phyloP scores from a whole-genome alignment of 345 rosid species.

The Viola odorata region DNA sequence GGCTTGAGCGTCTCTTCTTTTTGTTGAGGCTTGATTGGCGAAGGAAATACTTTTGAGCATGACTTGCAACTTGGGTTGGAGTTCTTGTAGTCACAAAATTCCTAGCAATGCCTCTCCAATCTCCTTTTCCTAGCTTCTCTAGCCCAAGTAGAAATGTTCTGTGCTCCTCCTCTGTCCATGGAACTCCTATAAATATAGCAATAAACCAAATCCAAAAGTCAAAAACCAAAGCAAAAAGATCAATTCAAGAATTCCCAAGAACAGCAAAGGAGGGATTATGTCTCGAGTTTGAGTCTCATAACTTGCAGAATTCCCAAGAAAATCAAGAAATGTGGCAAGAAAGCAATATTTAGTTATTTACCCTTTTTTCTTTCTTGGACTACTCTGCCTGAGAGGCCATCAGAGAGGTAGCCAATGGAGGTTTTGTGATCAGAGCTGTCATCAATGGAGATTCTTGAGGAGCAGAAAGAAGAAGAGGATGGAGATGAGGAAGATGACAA shows the following conservation, averaged over 20 bases:
- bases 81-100: constrained; percentile 58
- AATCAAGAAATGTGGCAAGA: background rate
- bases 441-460: constrained; percentile 28
- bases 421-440: constrained; percentile 26
- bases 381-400: constrained; percentile 25
- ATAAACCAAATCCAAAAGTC: background rate
- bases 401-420: constrained; percentile 36
- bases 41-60: constrained; percentile 69
- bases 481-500: constrained; percentile 28
- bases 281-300: background rate
- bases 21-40: constrained; percentile 40
- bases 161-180: constrained; percentile 78
- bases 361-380: constrained; percentile 48
- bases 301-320: background rate
- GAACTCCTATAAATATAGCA: constrained; percentile 32
- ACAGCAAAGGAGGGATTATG: background rate
- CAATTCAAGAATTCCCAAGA: background rate
- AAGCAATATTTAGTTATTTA: constrained; percentile 2
- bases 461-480: constrained; percentile 30
- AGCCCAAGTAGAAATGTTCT: constrained; percentile 44
- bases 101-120: constrained; percentile 70
- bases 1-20: constrained; percentile 60
- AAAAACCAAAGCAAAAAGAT: background rate
- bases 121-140: constrained; percentile 62
- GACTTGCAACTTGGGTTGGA: constrained; percentile 73